These are phyloP conservation scores for Podospora sp. DNA, from an alignment of 495 filamentous ascomycete genomes.

Conservation along the genomic window DNA sequence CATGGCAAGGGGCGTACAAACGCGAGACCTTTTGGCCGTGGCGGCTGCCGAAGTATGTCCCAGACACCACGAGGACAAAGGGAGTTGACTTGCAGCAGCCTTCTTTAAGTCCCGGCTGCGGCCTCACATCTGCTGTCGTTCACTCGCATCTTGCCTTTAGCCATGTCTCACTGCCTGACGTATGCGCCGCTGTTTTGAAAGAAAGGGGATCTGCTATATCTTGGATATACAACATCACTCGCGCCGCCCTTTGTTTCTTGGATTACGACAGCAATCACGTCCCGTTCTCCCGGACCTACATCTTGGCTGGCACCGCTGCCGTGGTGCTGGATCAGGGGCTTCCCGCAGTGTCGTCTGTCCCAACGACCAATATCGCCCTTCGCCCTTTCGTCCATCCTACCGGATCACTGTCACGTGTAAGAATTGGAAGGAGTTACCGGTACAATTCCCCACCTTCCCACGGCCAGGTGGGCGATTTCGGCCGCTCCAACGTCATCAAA, in stretches of 20 bases:
- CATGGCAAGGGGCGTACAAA: slow-evolving; percentile 38
- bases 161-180: slow-evolving; percentile 38
- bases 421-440: too few species aligned
- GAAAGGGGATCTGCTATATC: slow-evolving; percentile 23
- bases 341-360: background rate
- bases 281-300: background rate
- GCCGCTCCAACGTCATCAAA: too few species aligned
- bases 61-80: slow-evolving; percentile 35
- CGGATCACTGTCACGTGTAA: background rate
- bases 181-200: slow-evolving; percentile 24
- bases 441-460: too few species aligned
- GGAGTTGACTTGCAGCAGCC: slow-evolving; percentile 18
- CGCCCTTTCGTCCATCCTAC: background rate
- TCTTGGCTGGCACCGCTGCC: slow-evolving; percentile 23
- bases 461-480: too few species aligned
- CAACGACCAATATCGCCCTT: background rate
- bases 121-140: slow-evolving; percentile 19
- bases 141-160: slow-evolving; percentile 14
- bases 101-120: slow-evolving; percentile 35
- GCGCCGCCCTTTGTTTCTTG: background rate
- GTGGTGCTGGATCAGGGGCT: slow-evolving; percentile 25
- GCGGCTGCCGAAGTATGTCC: slow-evolving; percentile 24
- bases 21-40: slow-evolving; percentile 24
- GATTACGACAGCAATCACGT: background rate
- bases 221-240: background rate